phyloP scores from a whole-genome alignment of 345 rosid genomes.

The Citropsis articulata region DNA sequence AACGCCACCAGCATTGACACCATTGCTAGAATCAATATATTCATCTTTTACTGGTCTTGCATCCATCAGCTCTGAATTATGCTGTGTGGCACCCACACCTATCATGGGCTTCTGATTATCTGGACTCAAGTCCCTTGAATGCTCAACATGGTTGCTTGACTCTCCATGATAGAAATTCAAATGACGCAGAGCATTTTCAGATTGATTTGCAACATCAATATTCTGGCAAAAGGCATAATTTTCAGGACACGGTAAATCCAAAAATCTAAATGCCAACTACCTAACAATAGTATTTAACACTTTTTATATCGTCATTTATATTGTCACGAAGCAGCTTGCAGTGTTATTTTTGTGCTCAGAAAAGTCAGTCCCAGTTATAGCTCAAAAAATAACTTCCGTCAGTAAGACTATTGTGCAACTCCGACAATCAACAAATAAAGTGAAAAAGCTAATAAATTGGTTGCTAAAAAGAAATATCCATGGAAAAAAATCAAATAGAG shows the following conservation, averaged over 20 bases:
- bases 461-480: neutral
- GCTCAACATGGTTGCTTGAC: slow-evolving; percentile 45
- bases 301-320: neutral
- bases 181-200: slow-evolving; percentile 43
- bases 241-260: neutral
- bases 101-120: slow-evolving; percentile 46
- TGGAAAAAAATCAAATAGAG: neutral
- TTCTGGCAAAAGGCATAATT: slow-evolving; percentile 32
- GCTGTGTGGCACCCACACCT: slow-evolving; percentile 27
- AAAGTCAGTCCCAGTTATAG: too few relatives aligned
- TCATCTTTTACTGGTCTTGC: slow-evolving; percentile 42
- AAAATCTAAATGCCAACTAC: neutral
- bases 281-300: neutral
- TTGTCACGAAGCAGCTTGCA: neutral
- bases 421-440: neutral
- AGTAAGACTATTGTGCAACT: neutral
- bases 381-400: neutral
- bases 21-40: slow-evolving; percentile 36
- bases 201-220: slow-evolving; percentile 27
- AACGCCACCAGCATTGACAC: slow-evolving; percentile 26
- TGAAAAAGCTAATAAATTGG: neutral
- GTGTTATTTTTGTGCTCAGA: neutral
- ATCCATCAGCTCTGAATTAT: slow-evolving; percentile 23
- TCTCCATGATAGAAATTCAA: slow-evolving; percentile 53
- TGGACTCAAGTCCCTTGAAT: slow-evolving; percentile 34